Base-by-base conservation (phyloP, 163 green algal species). In the Scenedesmus sp. region DNA sequence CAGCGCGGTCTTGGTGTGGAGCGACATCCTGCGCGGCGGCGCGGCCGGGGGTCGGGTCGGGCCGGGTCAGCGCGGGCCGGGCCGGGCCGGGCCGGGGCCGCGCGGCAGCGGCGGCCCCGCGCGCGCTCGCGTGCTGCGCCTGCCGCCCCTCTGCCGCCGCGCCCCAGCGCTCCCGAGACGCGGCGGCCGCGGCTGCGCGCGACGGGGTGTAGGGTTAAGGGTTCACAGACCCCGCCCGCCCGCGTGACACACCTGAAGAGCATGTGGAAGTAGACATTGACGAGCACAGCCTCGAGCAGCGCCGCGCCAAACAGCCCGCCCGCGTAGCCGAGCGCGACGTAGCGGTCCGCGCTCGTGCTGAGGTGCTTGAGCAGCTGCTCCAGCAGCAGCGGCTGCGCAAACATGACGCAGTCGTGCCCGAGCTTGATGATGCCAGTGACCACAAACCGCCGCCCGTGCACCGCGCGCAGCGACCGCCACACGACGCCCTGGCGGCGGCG, bases 211-310 rank as follows among this genome's bases (percentile, higher is more conserved):
- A n/a, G n/a, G n/a, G n/a, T n/a, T n/a, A n/a, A n/a, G n/a, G n/a
- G n/a, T n/a, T n/a, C n/a, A n/a, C n/a, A n/a, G n/a, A n/a, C n/a
- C n/a, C n/a, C n/a, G n/a, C n/a, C n/a, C n/a, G n/a, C n/a, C n/a
- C n/a, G n/a, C n/a, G n/a, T n/a, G n/a, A 20, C 58, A 14, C 47
- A 80, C 60, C 78, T 74, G 85, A 82, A 90, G 1, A 87, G 65
- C 28, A 70, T 78, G 50, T 94, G 88, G 86, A 97, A 97, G 89
- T 96, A 97, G 14, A 75, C 60, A 64, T 97, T 97, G 31, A 97
- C 75, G 7, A 82, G 85, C 4, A 97, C 71, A 17, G 87, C 94
- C 75, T 97, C 86, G 24, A 90, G 15, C 11, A 89, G 58, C 1
- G 71, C 79, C 11, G 85, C 78, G 0, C 17, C 60, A 10, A 92